Conservation (phyloP, 225 moss, liverwort and hornwort species). For the Pseudoscleropodium purum region DNA sequence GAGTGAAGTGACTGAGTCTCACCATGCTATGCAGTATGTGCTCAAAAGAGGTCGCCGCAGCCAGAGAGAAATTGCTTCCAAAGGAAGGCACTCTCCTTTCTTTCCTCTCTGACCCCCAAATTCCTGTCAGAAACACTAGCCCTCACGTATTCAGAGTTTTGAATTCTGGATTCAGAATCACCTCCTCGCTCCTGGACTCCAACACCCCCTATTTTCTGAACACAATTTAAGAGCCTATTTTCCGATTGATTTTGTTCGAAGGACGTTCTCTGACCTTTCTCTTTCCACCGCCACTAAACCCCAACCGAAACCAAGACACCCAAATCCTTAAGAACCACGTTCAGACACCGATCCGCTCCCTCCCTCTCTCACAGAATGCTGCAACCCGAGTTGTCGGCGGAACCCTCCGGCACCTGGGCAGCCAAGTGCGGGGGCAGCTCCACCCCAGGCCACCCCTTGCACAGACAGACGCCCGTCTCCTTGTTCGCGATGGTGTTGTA, state of each 20-base stretch:
- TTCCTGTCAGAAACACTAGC: no score
- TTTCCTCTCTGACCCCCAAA: neutral
- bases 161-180: neutral
- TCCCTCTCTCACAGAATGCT: neutral
- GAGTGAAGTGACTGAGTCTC: neutral
- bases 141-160: neutral
- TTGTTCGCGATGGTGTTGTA: constrained; percentile 41
- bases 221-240: neutral
- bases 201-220: no score
- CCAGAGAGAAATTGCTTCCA: neutral
- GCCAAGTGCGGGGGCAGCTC: constrained; percentile 39
- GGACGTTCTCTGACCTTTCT: neutral
- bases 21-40: neutral
- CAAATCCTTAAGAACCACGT: neutral
- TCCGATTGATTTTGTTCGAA: neutral
- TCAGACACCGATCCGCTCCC: neutral
- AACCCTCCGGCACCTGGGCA: constrained; percentile 14
- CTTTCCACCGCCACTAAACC: neutral
- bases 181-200: neutral
- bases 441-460: constrained; percentile 83
- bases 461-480: constrained; percentile 50
- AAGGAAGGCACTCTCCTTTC: neutral
- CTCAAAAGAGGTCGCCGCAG: neutral
- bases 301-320: neutral
- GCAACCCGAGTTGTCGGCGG: constrained; percentile 1